Conservation (phyloP, 176 grass and related monocot species). For the Hordeum marinum region DNA sequence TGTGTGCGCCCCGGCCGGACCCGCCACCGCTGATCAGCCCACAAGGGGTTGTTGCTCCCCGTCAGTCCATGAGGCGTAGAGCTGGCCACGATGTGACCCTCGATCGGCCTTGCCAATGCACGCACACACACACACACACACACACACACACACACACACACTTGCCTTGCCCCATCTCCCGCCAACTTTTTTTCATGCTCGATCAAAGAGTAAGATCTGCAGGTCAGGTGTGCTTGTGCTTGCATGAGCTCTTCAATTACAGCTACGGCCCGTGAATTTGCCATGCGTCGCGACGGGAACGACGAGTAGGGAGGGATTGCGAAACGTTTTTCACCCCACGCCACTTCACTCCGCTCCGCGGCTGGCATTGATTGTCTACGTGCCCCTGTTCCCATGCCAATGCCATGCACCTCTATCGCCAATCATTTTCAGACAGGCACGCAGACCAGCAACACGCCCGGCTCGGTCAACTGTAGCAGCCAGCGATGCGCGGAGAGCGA, state of each 20-base stretch:
- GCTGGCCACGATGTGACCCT: not conserved
- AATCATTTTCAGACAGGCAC: conserved; percentile 15
- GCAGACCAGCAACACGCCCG: not conserved
- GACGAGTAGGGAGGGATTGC: not conserved
- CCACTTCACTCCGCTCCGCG: no score
- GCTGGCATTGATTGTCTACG: not conserved
- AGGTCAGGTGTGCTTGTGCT: no score
- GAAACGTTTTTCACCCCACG: not conserved
- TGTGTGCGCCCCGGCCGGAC: not conserved
- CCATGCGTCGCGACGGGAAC: not conserved
- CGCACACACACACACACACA: not conserved
- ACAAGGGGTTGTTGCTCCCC: conserved; percentile 35
- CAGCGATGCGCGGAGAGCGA: not conserved
- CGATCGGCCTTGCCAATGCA: not conserved
- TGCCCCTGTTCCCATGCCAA: not conserved
- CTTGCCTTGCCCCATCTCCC: not conserved
- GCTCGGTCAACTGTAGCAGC: not conserved
- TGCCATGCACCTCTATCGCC: not conserved
- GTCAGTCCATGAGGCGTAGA: conserved; percentile 14
- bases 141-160: not conserved
- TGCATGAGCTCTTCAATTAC: no score
- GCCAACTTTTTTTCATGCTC: no score
- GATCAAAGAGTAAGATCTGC: no score
- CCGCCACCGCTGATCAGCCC: conserved; percentile 36
- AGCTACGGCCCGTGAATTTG: no score